A percentile compares a stretch with the other conserved stretches of the same genome.
Evolutionary conservation across 345 rosid genomes (phyloP).

Genomic region (Erodium maritimum): DNA sequence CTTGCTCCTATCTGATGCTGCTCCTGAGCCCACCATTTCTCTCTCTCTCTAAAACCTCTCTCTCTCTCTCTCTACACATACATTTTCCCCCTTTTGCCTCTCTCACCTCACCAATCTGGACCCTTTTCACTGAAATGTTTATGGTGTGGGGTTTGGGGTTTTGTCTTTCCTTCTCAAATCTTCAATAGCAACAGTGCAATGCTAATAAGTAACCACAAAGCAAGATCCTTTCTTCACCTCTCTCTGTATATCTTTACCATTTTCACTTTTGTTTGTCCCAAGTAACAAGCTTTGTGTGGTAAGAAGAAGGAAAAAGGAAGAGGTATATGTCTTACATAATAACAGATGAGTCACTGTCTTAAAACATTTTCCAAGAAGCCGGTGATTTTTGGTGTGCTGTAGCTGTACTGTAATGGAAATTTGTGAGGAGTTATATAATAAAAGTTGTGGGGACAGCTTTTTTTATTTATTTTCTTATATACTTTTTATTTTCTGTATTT

Average conservation of each 20-base stretch:
- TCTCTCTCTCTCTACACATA: slow-evolving; percentile 9
- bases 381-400: too few species aligned
- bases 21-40: slow-evolving; percentile 92
- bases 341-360: too few species aligned
- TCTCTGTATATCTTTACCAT: neutral
- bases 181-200: neutral
- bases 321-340: too few species aligned
- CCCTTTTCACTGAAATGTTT: neutral
- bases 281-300: neutral
- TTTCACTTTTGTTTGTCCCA: neutral
- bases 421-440: too few species aligned
- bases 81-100: slow-evolving; percentile 2
- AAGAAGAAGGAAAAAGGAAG: too few species aligned
- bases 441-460: too few species aligned
- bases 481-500: too few species aligned
- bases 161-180: neutral
- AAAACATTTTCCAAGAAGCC: too few species aligned
- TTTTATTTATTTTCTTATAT: too few species aligned
- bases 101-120: slow-evolving; percentile 7
- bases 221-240: neutral
- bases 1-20: slow-evolving; percentile 90
- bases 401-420: too few species aligned
- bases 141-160: too few species aligned
- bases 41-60: slow-evolving; percentile 2
- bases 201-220: neutral